Evolutionary conservation across 2,329 filamentous ascomycete genomes (phyloP), one percentile per base, ranked within the genome.

Genomic region (Stachybotrys chlorohalonatus): DNA sequence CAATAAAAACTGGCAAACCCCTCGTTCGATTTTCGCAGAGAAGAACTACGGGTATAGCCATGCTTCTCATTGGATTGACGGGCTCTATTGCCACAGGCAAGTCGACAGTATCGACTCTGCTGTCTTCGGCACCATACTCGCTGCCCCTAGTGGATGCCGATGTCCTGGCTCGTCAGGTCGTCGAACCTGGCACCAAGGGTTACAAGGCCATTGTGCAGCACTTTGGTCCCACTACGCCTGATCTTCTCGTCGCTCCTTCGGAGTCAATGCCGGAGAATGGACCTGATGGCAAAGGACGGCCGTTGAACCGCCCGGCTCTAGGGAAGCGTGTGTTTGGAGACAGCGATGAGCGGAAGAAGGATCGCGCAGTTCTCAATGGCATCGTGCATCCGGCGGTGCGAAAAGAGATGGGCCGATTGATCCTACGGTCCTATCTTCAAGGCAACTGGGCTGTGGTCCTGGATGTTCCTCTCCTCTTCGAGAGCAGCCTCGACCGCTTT

Each of bases 81-180:
- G 94, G 94, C 68, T 96, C 92, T 57, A 97, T 99, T 68, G 94
- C 94, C 57, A 99, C 94, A 6, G 94, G 94, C 70, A 99, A 99
- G 81, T 96, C 93, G 49, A 99, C 93, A 61, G 91, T 96, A 54
- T 96, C 94, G 31, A 78, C 81, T 46, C 81, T 96, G 62, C 88
- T 99, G 64, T 84, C 87, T 52, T 79, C 83, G 5, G 77, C 89
- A 6, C 94, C 93, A 0, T 89, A 96, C 77, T 86, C 83, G 57
- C 81, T 99, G 58, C 92, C 94, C 64, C 81, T 99, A 63, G 86
- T 99, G 75, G 94, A 99, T 68, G 93, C 94, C 67, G 94, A 99
- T 75, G 74, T 95, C 54, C 81, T 97, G 57, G 93, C 94, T 51
- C 91, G 93, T 63, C 82, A 94, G 70, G 94, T 97, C 56, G 93